These are phyloP conservation scores for Hericium coralloides DNA, from an alignment of 768 basidiomycete genomes.

Conservation along the genomic window DNA sequence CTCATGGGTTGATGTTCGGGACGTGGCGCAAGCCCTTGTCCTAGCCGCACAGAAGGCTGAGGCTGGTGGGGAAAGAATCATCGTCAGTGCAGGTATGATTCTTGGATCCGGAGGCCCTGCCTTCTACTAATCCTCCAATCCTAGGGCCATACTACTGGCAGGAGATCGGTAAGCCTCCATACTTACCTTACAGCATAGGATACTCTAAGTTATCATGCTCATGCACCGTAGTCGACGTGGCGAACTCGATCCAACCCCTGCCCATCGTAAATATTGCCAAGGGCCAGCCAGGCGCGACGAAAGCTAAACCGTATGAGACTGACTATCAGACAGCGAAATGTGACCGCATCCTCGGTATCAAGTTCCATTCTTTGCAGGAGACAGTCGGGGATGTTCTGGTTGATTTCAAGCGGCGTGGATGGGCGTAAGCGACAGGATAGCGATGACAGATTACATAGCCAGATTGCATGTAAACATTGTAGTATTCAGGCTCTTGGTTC, in stretches of 20 bases:
- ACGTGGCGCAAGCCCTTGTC: background rate
- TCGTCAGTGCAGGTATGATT: background rate
- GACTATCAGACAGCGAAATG: background rate
- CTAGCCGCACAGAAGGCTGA: background rate
- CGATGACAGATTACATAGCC: no score
- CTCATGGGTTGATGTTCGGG: background rate
- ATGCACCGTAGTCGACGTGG: background rate
- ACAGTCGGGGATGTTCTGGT: background rate
- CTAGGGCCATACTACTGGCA: slow-evolving; percentile 1
- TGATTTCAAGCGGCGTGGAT: background rate
- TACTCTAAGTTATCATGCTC: background rate
- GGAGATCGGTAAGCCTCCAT: background rate
- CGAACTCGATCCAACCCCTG: background rate
- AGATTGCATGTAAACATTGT: background rate
- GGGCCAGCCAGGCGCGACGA: background rate
- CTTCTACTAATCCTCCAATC: background rate
- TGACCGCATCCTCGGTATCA: background rate
- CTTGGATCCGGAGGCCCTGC: background rate
- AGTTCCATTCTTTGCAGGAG: background rate
- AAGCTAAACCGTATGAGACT: background rate
- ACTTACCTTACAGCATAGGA: background rate
- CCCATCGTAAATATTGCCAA: background rate
- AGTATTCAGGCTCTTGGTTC: background rate
- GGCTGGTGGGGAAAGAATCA: slow-evolving; percentile 4
- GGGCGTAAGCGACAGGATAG: background rate